A percentile compares a stretch with the other conserved stretches of the same genome.
Conservation (phyloP, 805 yeast genomes). For the Candida gorgasii region DNA sequence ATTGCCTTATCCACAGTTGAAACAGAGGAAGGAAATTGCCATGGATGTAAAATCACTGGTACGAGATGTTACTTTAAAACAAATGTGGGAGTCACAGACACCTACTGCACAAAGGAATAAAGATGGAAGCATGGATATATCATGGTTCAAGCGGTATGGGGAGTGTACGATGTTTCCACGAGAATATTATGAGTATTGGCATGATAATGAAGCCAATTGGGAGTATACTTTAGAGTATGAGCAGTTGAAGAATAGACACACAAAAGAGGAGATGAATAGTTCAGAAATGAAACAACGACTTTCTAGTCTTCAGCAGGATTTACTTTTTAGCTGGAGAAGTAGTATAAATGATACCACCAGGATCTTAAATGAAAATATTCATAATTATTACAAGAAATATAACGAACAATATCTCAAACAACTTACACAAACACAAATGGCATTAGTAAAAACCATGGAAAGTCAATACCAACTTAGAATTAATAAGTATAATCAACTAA, state of each 20-base stretch:
- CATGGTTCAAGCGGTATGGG: slow-evolving; percentile 15
- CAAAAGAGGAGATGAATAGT: slow-evolving; percentile 1
- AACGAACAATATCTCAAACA: slow-evolving; percentile 6
- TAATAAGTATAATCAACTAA: slow-evolving; percentile 14
- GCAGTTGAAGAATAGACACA: not conserved
- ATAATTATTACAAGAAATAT: slow-evolving; percentile 18
- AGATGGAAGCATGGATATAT: slow-evolving; percentile 34
- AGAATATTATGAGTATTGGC: slow-evolving; percentile 26
- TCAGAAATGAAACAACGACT: not conserved
- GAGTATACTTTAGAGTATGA: slow-evolving; percentile 26
- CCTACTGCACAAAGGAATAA: slow-evolving; percentile 12
- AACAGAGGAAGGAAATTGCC: slow-evolving; percentile 26
- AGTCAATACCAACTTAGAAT: slow-evolving; percentile 16
- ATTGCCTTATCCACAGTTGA: slow-evolving; percentile 24
- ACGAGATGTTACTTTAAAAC: slow-evolving; percentile 21
- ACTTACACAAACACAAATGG: slow-evolving; percentile 13
- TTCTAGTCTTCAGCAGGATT: not conserved
- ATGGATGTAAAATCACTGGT: slow-evolving; percentile 34
- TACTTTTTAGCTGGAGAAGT: slow-evolving; percentile 13
- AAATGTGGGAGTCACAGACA: slow-evolving; percentile 27
- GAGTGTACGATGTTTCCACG: slow-evolving; percentile 26
- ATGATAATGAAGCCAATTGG: slow-evolving; percentile 36
- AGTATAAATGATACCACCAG: slow-evolving; percentile 11
- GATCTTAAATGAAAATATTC: slow-evolving; percentile 15
- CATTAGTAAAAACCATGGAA: slow-evolving; percentile 19